Base-by-base conservation (phyloP, 108 stramenopile species). In the Skeletonema potamos region DNA sequence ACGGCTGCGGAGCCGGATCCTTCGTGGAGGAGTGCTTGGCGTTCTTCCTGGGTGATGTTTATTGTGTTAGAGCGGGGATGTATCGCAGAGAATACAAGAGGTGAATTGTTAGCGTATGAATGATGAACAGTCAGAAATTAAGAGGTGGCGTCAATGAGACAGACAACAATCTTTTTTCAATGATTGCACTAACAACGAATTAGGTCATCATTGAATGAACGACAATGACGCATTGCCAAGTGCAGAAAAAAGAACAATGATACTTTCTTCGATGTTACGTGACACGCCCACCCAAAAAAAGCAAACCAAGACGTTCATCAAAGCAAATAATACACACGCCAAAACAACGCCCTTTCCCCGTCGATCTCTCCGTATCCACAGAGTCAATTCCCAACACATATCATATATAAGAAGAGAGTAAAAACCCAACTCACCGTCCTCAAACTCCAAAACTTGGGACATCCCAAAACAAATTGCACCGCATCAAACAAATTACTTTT, bases 401-500 rank as follows among this genome's bases (percentile, higher is more conserved):
- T n/a, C 48, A 62, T 10, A n/a, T n/a, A n/a, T 28, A 22, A 12
- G 6, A 54, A 54, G 20, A 22, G 54, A 55, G 56, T 13, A 20
- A 0, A 55, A 8, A 27, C 2, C 55, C 24, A 2, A 82, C 91
- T 65, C 77, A 92, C 91, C 82, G 88, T 72, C 54, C 98, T 71
- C 29, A 99, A 82, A 56, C 77, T 92, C 58, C 83, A 83, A 82
- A 98, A 98, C 58, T 93, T 86, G 48, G 95, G 98, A 54, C 89
- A 86, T 64, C 87, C 74, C 27, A 99, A 82, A 6, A 93, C 96
- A 66, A 99, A 99, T 82, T 98, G 96, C 55, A 99, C 93, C 27
- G 99, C 99, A 72, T 97, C 97, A 78, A 99, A 98, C 27, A 97
- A 84, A 74, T 97, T 99, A 54, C 89, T 91, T 78, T 99, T 99